phyloP scores from a whole-genome alignment of 1,284 basidiomycete genomes.

The Ustilago loliicola region DNA sequence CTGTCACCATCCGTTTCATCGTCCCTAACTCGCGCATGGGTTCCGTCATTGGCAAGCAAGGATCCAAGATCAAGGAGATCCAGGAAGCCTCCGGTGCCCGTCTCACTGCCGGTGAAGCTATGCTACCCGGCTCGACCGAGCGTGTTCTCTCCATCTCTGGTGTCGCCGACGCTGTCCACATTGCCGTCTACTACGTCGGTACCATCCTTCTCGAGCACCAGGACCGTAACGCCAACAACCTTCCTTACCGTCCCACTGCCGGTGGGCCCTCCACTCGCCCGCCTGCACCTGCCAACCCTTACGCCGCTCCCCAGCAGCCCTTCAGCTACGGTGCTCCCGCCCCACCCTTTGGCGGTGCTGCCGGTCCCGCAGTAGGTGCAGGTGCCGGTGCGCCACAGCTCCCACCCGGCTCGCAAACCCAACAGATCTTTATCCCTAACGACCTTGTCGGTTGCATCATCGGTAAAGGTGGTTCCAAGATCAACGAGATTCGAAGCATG shows the following conservation, averaged over 20 bases:
- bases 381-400: conserved; percentile 72
- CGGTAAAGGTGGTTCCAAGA: conserved; percentile 97
- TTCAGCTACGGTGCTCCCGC: conserved; percentile 42
- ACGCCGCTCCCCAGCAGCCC: conserved; percentile 28
- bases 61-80: conserved; percentile 99
- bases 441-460: conserved; percentile 98
- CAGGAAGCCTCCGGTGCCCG: conserved; percentile 97
- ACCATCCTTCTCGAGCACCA: conserved; percentile 96
- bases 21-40: conserved; percentile 99
- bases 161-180: conserved; percentile 99
- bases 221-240: conserved; percentile 74
- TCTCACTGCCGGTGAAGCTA: conserved; percentile 95
- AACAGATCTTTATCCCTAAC: conserved; percentile 99
- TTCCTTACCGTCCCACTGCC: conserved; percentile 69
- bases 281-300: conserved; percentile 27
- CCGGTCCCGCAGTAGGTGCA: conserved; percentile 20
- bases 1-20: conserved; percentile 97
- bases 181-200: conserved; percentile 98
- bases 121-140: conserved; percentile 98
- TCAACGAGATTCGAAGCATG: conserved; percentile 97
- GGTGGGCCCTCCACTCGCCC: conserved; percentile 43
- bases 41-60: conserved; percentile 96
- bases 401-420: conserved; percentile 80
- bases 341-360: conserved; percentile 31
- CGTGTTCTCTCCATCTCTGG: conserved; percentile 92